Percentiles rank a stretch among this genome's conserved stretches.
These are phyloP conservation scores for Xylariaceae sp. DNA, from an alignment of 2,329 filamentous ascomycete species.

Conservation along the genomic window DNA sequence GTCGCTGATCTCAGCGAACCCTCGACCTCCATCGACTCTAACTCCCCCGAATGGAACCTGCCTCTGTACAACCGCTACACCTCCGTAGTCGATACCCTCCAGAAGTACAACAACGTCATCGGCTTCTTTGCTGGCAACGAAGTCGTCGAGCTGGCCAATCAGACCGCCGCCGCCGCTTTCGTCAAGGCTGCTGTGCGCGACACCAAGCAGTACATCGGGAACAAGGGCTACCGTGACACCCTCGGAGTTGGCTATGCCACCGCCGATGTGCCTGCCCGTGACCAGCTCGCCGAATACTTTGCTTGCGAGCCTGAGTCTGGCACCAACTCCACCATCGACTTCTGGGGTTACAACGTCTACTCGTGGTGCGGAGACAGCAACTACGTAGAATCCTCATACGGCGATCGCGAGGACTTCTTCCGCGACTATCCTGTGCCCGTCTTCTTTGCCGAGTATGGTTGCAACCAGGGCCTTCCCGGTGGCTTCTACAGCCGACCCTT, in stretches of 20 bases:
- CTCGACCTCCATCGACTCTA: constrained; percentile 76
- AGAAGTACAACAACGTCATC: constrained; percentile 82
- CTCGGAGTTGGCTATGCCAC: constrained; percentile 94
- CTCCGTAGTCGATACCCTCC: constrained; percentile 74
- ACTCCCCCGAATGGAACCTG: constrained; percentile 73
- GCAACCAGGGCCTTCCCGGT: constrained; percentile 60
- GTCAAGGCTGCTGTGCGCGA: constrained; percentile 98
- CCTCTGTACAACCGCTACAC: constrained; percentile 78
- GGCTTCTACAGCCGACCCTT: constrained; percentile 69
- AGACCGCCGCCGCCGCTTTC: constrained; percentile 85
- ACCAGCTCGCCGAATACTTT: constrained; percentile 84
- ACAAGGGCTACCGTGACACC: constrained; percentile 64
- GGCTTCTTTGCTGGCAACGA: constrained; percentile 99
- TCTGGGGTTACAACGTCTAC: constrained; percentile 99
- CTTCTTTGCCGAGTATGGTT: constrained; percentile 99
- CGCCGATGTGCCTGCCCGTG: constrained; percentile 80
- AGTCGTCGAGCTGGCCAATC: constrained; percentile 83
- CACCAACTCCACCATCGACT: constrained; percentile 66
- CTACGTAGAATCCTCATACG: constrained; percentile 74
- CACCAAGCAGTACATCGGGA: constrained; percentile 88
- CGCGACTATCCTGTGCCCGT: constrained; percentile 83
- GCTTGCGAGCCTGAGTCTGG: constrained; percentile 69
- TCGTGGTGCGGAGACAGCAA: constrained; percentile 92
- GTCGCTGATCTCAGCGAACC: constrained; percentile 88
- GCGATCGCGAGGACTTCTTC: constrained; percentile 82